phyloP scores from a whole-genome alignment of 768 basidiomycete genomes.

The Pleurotus tuber-regium region DNA sequence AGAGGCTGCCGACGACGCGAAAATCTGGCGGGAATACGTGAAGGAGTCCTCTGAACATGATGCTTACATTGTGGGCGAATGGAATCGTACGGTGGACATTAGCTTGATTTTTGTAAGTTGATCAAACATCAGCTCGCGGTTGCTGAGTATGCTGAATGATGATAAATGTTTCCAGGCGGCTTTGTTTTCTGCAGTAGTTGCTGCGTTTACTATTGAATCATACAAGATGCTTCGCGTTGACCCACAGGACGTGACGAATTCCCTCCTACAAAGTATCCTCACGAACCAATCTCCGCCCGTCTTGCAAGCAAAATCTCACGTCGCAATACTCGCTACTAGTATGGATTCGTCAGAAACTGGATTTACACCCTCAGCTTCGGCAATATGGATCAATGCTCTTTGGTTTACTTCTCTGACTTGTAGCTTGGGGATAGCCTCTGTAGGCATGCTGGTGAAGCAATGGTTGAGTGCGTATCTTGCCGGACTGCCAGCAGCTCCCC shows the following conservation, averaged over 20 bases:
- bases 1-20: slow-evolving; percentile 12
- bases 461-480: slow-evolving; percentile 14
- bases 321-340: neutral
- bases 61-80: slow-evolving; percentile 4
- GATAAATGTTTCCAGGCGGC: slow-evolving; percentile 8
- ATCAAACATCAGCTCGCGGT: neutral
- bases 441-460: slow-evolving; percentile 19
- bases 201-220: slow-evolving; percentile 15
- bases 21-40: slow-evolving; percentile 13
- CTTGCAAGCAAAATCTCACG: too few relatives aligned
- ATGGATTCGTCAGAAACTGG: neutral
- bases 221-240: slow-evolving; percentile 12
- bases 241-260: slow-evolving; percentile 15
- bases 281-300: slow-evolving; percentile 2
- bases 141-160: neutral
- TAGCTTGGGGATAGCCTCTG: slow-evolving; percentile 14
- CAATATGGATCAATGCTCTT: slow-evolving; percentile 18
- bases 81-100: slow-evolving; percentile 17
- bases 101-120: slow-evolving; percentile 16
- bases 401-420: slow-evolving; percentile 18
- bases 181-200: slow-evolving; percentile 18
- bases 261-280: slow-evolving; percentile 11
- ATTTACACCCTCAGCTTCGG: slow-evolving; percentile 11
- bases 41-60: slow-evolving; percentile 10
- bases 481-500: slow-evolving; percentile 13